Conservation (phyloP, 2,329 filamentous ascomycete genomes). For the Aspergillus pseudoviridinutans region DNA sequence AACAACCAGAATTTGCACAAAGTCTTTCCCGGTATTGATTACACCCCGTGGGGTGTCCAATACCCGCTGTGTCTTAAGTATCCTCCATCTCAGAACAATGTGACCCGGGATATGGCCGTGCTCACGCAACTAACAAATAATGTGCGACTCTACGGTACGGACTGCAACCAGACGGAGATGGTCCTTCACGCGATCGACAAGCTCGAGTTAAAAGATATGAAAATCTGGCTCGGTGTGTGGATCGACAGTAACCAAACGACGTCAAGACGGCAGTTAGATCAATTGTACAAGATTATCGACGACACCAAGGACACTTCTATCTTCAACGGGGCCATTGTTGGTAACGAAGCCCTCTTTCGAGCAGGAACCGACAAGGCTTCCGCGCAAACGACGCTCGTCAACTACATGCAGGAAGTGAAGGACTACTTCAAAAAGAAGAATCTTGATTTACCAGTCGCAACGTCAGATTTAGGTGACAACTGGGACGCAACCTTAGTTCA, state of each 20-base stretch:
- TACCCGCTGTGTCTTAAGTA: slow-evolving; percentile 76
- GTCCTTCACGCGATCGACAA: slow-evolving; percentile 75
- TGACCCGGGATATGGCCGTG: slow-evolving; percentile 86
- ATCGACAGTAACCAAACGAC: slow-evolving; percentile 80
- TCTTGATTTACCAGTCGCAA: slow-evolving; percentile 73
- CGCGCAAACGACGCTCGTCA: slow-evolving; percentile 59
- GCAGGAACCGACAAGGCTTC: slow-evolving; percentile 53
- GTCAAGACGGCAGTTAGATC: slow-evolving; percentile 72
- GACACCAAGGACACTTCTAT: slow-evolving; percentile 39
- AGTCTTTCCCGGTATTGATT: slow-evolving; percentile 93
- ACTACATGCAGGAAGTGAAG: slow-evolving; percentile 64
- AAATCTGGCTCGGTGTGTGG: slow-evolving; percentile 94
- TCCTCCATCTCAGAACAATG: slow-evolving; percentile 86
- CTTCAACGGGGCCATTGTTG: slow-evolving; percentile 60
- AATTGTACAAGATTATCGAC: slow-evolving; percentile 82
- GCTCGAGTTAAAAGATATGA: slow-evolving; percentile 69
- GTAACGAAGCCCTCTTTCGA: slow-evolving; percentile 61
- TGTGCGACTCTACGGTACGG: slow-evolving; percentile 86
- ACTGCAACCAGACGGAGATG: slow-evolving; percentile 98
- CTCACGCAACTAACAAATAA: slow-evolving; percentile 86
- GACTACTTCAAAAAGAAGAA: slow-evolving; percentile 65
- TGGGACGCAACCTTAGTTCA: slow-evolving; percentile 69
- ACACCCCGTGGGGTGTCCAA: slow-evolving; percentile 86
- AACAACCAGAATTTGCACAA: slow-evolving; percentile 80
- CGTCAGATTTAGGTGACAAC: slow-evolving; percentile 82